Conservation (phyloP, 495 filamentous ascomycete genomes). For the Penicillium pulvis region DNA sequence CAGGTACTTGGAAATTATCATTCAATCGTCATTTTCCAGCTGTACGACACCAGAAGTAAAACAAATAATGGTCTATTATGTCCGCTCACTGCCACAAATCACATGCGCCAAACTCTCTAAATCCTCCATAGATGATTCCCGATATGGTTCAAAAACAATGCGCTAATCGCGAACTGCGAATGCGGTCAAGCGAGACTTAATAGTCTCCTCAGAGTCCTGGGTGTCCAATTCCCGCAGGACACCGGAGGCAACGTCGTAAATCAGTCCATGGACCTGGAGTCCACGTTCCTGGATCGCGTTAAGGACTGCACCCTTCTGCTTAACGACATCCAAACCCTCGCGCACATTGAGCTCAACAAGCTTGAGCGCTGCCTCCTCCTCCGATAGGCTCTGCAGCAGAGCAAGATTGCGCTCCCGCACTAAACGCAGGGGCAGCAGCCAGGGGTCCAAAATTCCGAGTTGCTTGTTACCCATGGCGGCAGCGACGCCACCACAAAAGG, state of each 20-base stretch:
- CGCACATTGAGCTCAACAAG: constrained; percentile 71
- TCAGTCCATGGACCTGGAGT: constrained; percentile 69
- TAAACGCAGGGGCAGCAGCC: constrained; percentile 72
- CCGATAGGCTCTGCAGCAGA: constrained; percentile 50
- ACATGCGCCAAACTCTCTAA: constrained; percentile 11
- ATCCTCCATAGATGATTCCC: neutral
- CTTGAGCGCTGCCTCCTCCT: constrained; percentile 49
- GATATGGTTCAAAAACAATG: neutral
- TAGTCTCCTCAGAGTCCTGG: constrained; percentile 39
- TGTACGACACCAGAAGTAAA: constrained; percentile 4
- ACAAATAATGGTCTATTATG: constrained; percentile 3
- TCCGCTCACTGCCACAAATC: constrained; percentile 2
- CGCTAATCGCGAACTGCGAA: constrained; percentile 25
- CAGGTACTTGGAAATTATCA: neutral
- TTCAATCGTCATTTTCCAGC: constrained; percentile 12
- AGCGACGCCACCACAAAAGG: constrained; percentile 74
- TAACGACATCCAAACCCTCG: constrained; percentile 63
- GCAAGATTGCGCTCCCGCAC: constrained; percentile 56
- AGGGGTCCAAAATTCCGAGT: constrained; percentile 79
- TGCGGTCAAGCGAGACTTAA: constrained; percentile 41
- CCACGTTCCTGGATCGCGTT: constrained; percentile 69
- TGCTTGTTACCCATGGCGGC: constrained; percentile 68
- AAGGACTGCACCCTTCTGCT: constrained; percentile 60
- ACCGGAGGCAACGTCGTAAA: constrained; percentile 69
- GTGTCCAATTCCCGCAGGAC: constrained; percentile 59